Evolutionary conservation across 176 grass and related monocot genomes (phyloP), one percentile per base, ranked within the genome.

Genomic region (Musa schizocarpa): DNA sequence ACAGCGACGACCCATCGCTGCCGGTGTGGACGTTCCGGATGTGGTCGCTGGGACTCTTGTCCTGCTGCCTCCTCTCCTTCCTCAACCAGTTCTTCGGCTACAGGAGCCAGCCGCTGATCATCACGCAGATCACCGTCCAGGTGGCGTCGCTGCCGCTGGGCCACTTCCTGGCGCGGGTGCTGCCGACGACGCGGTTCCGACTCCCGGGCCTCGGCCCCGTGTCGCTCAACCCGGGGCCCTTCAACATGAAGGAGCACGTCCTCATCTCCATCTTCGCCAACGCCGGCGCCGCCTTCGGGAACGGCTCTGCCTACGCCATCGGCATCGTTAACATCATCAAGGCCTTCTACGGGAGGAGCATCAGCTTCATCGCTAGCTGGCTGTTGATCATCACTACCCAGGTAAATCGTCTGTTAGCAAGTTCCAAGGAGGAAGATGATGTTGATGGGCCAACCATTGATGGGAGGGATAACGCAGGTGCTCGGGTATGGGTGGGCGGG

Each of bases 401-500:
- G 86, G 89, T 87, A 50, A 52, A 50, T 19, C 19, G 16, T 26
- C 34, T 71, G 4, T 61, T 70, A 6, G 34, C 5, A 3, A 43
- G 34, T 43, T 43, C 34, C 34, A 0, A 43, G 4, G 34, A 43
- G 34, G 55, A 58, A 17, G 55, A 58, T 58, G 11, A 58, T 58
- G 55, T 58, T 58, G 55, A 58, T 5, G 34, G 34, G 34, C 34
- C 34, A 56, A 10, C 5, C 13, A 24, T 27, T 14, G 17, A 0
- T 24, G 34, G 53, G 16, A 19, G 56, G 63, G 34, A 6, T 6
- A 6, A 4, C 34, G 61, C 14, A 88, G 87, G 87, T 86, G 26
- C 26, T 98, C 8, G 94, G 94, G 8, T 98, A 98, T 76, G 94
- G 94, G 25, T 98, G 94, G 94, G 94, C 94, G 17, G 88, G 94